Evolutionary conservation across 192 early-diverging fungal species (phyloP).

Genomic region (Umbelopsis sp.): DNA sequence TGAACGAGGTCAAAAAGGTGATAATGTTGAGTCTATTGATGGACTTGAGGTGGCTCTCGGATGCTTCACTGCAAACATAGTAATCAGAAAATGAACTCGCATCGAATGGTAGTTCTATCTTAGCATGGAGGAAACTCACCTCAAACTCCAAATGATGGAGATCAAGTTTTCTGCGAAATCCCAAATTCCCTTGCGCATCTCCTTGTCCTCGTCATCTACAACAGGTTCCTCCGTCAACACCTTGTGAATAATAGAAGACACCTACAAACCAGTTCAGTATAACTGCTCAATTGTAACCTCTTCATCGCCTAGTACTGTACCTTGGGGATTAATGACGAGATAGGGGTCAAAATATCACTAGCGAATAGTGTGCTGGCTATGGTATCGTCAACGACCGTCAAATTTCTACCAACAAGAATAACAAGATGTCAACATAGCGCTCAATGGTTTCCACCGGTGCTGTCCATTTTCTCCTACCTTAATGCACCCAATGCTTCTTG

Average conservation of each 20-base stretch:
- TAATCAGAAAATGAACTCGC: background rate
- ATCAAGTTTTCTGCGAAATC: slow-evolving; percentile 61
- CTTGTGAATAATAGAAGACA: slow-evolving; percentile 33
- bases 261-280: slow-evolving; percentile 21
- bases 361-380: slow-evolving; percentile 60
- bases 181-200: slow-evolving; percentile 51
- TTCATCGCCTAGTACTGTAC: slow-evolving; percentile 30
- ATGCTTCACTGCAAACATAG: slow-evolving; percentile 58
- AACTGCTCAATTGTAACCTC: slow-evolving; percentile 1
- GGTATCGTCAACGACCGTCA: slow-evolving; percentile 55
- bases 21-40: slow-evolving; percentile 64
- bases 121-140: slow-evolving; percentile 16
- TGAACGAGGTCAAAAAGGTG: slow-evolving; percentile 73
- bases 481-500: slow-evolving; percentile 76
- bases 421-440: background rate
- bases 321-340: slow-evolving; percentile 47
- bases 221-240: slow-evolving; percentile 35
- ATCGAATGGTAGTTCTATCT: background rate
- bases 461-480: slow-evolving; percentile 33
- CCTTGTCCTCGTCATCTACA: slow-evolving; percentile 35
- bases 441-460: background rate
- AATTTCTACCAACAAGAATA: slow-evolving; percentile 46
- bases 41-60: slow-evolving; percentile 62
- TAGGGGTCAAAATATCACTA: slow-evolving; percentile 55
- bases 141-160: slow-evolving; percentile 56